Base-by-base conservation (phyloP, 140 eudicot genomes). In the Anethum foeniculum region DNA sequence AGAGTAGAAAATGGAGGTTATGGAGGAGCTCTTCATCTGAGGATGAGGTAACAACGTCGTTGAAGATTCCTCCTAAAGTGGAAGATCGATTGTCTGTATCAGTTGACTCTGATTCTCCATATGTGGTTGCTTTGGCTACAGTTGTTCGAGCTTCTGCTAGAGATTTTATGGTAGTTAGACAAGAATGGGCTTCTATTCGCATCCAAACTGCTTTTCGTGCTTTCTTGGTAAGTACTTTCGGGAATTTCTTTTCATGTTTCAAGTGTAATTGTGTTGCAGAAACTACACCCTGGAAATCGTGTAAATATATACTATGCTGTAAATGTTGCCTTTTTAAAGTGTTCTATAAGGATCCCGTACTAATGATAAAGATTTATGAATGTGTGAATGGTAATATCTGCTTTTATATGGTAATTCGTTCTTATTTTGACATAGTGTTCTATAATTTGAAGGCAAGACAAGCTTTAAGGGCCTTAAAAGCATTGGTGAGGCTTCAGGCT, bases 151-250 rank as follows among this genome's bases (percentile, higher is more conserved):
- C 96, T 51, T 91, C 89, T 5, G 92, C 90, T 12, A 92, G 88
- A 80, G 93, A 93, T 84, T 92, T 95, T 86, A 58, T 85, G 90
- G 81, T 86, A 19, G 85, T 95, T 43, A 88, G 89, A 47, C 81
- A 86, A 71, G 97, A 92, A 85, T 95, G 97, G 97, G 99, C 99
- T 78, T 96, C 92, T 3, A 86, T 90, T 72, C 87, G 99, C 46
- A 95, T 95, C 80, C 99, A 95, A 84, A 83, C 99, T 0, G 84
- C 88, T 68, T 95, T 95, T 82, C 97, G 99, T 54, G 95, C 93
- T 43, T 92, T 90, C 43, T 32, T 95, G 97, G 99, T 95, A 94
- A 23, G 4, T 39, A 43, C 21, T 3, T 43, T 10, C 7, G 0
- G 16, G 16, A 25, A 7, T 43, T 39, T 16, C 7, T 71, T 38